These are phyloP conservation scores for Leptographium wingfieldii DNA, from an alignment of 2,329 filamentous ascomycete species.

Conservation along the genomic window DNA sequence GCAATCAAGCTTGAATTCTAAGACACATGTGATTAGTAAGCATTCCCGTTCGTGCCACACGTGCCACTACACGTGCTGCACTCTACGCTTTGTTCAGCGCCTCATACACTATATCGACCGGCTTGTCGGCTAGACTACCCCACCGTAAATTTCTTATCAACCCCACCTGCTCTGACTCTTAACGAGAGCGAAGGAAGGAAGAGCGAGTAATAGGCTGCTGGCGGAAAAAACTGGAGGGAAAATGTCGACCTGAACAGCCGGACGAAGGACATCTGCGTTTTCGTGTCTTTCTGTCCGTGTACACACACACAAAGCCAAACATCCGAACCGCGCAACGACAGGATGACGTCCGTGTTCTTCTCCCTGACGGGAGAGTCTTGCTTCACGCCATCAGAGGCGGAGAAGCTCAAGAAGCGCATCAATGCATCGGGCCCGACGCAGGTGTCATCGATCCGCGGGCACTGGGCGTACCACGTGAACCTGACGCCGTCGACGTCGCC, in stretches of 20 bases:
- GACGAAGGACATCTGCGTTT: not conserved
- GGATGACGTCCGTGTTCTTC: slow-evolving; percentile 12
- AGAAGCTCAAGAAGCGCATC: slow-evolving; percentile 31
- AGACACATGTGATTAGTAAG: too few species aligned
- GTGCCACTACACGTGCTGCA: not conserved
- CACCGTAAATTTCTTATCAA: slow-evolving; percentile 9
- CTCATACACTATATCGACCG: not conserved
- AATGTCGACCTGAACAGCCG: slow-evolving; percentile 4
- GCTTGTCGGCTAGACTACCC: not conserved
- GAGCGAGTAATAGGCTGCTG: not conserved
- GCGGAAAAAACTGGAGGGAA: not conserved
- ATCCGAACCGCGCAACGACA: not conserved
- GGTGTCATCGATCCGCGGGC: slow-evolving; percentile 36
- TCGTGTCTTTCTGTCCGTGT: not conserved
- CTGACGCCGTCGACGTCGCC: slow-evolving; percentile 32
- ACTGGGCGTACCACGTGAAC: slow-evolving; percentile 56
- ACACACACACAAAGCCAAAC: not conserved
- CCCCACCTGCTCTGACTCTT: slow-evolving; percentile 6
- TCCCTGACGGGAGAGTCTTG: slow-evolving; percentile 21
- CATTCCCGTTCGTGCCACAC: not conserved
- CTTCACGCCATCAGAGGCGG: slow-evolving; percentile 33
- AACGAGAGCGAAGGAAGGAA: not conserved
- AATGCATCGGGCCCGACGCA: slow-evolving; percentile 26
- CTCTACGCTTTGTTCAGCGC: too few species aligned
- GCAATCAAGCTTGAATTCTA: not conserved